phyloP scores from a whole-genome alignment of 2,329 filamentous ascomycete species.

The Corniculantispora saksenae region DNA sequence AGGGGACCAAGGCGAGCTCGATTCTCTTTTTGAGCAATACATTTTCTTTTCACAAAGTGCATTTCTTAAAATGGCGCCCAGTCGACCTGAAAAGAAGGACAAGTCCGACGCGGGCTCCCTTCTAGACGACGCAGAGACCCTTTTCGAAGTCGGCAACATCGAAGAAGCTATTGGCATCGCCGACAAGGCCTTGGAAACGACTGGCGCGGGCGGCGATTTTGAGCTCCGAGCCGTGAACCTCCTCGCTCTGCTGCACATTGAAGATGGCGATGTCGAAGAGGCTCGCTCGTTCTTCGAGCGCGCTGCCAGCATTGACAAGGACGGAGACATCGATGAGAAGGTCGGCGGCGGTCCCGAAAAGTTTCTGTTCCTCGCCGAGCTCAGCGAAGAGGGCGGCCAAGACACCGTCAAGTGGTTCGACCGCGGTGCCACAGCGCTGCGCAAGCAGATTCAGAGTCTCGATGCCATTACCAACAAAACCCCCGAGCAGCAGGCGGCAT shows the following conservation, averaged over 20 bases:
- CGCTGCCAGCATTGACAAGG: slow-evolving; percentile 74
- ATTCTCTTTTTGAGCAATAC: not conserved
- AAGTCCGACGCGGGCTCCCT: slow-evolving; percentile 34
- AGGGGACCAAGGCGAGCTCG: slow-evolving; percentile 6
- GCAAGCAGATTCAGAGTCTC: slow-evolving; percentile 67
- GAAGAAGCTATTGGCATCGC: slow-evolving; percentile 44
- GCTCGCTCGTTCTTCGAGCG: slow-evolving; percentile 72
- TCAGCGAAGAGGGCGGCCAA: slow-evolving; percentile 70
- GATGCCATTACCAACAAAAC: slow-evolving; percentile 47
- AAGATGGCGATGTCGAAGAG: slow-evolving; percentile 76
- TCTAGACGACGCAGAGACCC: slow-evolving; percentile 43
- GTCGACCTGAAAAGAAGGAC: slow-evolving; percentile 39
- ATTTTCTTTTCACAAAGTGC: not conserved
- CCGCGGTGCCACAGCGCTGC: slow-evolving; percentile 70
- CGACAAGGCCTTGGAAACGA: slow-evolving; percentile 43
- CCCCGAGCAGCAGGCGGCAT: slow-evolving; percentile 40
- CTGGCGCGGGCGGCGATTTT: slow-evolving; percentile 47
- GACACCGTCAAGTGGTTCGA: slow-evolving; percentile 70
- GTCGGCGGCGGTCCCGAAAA: slow-evolving; percentile 86
- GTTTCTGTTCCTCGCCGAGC: slow-evolving; percentile 90
- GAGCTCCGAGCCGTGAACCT: slow-evolving; percentile 70
- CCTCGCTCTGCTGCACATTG: slow-evolving; percentile 78
- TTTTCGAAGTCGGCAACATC: slow-evolving; percentile 44
- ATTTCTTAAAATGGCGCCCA: slow-evolving; percentile 41
- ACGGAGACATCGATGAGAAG: slow-evolving; percentile 69